Evolutionary conservation across 2,329 filamentous ascomycete species (phyloP).

Genomic region (Paraphoma chrysanthemicola): DNA sequence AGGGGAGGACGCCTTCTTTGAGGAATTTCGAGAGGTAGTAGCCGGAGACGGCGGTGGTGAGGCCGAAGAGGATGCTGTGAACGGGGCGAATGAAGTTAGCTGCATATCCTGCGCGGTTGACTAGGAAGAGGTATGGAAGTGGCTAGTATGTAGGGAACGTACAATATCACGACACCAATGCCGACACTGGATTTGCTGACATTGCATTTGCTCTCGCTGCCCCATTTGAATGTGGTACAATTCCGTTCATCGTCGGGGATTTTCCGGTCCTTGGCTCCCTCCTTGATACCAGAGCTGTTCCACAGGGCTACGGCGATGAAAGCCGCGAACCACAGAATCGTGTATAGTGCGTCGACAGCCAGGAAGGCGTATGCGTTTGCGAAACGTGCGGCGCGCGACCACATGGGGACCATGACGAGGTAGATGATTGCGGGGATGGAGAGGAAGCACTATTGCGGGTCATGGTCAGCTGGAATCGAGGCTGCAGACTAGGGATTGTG

Average conservation of each 20-base stretch:
- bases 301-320: slow-evolving; percentile 64
- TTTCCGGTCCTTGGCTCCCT: slow-evolving; percentile 54
- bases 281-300: slow-evolving; percentile 60
- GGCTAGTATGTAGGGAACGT: slow-evolving; percentile 27
- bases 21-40: slow-evolving; percentile 64
- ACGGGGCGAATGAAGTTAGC: slow-evolving; percentile 1
- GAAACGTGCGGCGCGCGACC: slow-evolving; percentile 64
- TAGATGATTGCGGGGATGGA: slow-evolving; percentile 66
- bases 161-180: slow-evolving; percentile 65
- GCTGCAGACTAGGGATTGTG: too few species aligned
- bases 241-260: slow-evolving; percentile 52
- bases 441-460: slow-evolving; percentile 61
- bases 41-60: slow-evolving; percentile 61
- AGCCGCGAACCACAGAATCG: slow-evolving; percentile 65
- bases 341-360: slow-evolving; percentile 59
- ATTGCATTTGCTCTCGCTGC: slow-evolving; percentile 62
- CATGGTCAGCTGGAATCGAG: slow-evolving; percentile 18
- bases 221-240: slow-evolving; percentile 64
- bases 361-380: slow-evolving; percentile 68
- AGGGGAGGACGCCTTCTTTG: slow-evolving; percentile 62
- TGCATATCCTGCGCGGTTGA: background rate
- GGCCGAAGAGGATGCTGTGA: slow-evolving; percentile 60
- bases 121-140: too few species aligned
- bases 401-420: slow-evolving; percentile 66
- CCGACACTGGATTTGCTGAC: slow-evolving; percentile 63